Percentiles rank a stretch among this genome's conserved stretches.
Conservation (phyloP, 163 green algal species). For the Chlorella variabilis region DNA sequence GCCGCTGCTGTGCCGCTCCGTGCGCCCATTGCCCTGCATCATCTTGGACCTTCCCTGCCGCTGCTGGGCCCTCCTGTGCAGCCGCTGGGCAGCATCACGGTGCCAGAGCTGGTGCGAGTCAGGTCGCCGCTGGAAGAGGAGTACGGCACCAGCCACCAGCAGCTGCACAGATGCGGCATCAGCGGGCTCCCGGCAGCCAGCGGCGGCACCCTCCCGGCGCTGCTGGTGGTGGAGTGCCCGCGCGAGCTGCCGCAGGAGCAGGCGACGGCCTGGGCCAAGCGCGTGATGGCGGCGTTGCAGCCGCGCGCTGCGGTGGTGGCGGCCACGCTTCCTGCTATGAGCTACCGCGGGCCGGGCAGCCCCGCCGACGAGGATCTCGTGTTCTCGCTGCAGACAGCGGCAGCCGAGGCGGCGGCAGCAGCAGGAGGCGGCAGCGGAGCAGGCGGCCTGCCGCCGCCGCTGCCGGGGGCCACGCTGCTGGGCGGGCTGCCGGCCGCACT, state of each 20-base stretch:
- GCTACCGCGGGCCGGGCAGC: constrained; percentile 39
- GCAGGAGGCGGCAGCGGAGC: neutral
- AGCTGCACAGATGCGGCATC: constrained; percentile 23
- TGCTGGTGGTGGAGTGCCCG: constrained; percentile 6
- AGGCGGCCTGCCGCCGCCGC: neutral
- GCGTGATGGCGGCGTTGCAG: constrained; percentile 9
- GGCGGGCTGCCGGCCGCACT: constrained; percentile 40
- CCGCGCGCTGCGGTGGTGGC: neutral
- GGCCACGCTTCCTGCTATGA: constrained; percentile 31
- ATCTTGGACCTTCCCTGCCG: too few species aligned
- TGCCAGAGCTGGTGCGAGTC: constrained; percentile 35
- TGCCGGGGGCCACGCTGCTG: constrained; percentile 39
- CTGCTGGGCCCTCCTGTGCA: too few species aligned
- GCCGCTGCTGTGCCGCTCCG: too few species aligned
- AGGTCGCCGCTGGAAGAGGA: constrained; percentile 31
- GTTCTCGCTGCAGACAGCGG: constrained; percentile 26
- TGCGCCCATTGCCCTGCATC: too few species aligned
- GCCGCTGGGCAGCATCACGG: neutral
- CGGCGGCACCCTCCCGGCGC: neutral
- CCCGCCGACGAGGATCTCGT: constrained; percentile 40
- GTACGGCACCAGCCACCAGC: neutral
- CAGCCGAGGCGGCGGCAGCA: neutral
- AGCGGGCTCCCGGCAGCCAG: neutral
- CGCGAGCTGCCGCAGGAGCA: constrained; percentile 34
- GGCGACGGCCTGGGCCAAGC: constrained; percentile 16